Conservation (phyloP, 768 basidiomycete genomes). For the Leccinum subgranulosum region DNA sequence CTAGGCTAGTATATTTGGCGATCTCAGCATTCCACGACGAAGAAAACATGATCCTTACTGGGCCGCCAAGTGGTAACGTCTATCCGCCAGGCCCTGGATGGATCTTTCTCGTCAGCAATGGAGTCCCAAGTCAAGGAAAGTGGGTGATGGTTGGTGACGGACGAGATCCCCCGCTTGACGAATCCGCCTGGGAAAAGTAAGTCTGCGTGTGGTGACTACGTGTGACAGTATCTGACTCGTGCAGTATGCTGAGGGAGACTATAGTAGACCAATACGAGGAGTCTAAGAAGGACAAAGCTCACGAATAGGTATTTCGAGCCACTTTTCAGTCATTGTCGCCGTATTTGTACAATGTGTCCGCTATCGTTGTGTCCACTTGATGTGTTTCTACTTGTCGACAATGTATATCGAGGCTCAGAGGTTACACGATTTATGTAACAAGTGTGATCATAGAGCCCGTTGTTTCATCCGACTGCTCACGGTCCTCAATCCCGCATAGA, state of each 20-base stretch:
- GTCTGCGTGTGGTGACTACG: constrained; percentile 17
- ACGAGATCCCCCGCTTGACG: constrained; percentile 53
- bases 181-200: constrained; percentile 56
- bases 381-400: constrained; percentile 9
- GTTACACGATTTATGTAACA: constrained; percentile 8
- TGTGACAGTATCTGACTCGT: not conserved
- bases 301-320: constrained; percentile 10
- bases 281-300: constrained; percentile 29
- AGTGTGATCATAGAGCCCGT: constrained; percentile 60
- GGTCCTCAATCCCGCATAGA: constrained; percentile 86
- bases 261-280: constrained; percentile 49
- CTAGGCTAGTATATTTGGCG: constrained; percentile 67
- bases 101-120: constrained; percentile 64
- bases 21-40: constrained; percentile 40
- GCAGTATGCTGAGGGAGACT: constrained; percentile 49
- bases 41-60: constrained; percentile 51
- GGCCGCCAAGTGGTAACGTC: constrained; percentile 59
- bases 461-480: constrained; percentile 94
- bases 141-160: constrained; percentile 72
- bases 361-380: not conserved
- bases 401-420: constrained; percentile 4
- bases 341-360: not conserved
- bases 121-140: constrained; percentile 60
- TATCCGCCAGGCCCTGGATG: constrained; percentile 85
- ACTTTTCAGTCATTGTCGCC: not conserved